A percentile compares a stretch with the other conserved stretches of the same genome.
phyloP scores from a whole-genome alignment of 192 early-diverging fungal genomes.

The Jimgerdemannia flammicorona region DNA sequence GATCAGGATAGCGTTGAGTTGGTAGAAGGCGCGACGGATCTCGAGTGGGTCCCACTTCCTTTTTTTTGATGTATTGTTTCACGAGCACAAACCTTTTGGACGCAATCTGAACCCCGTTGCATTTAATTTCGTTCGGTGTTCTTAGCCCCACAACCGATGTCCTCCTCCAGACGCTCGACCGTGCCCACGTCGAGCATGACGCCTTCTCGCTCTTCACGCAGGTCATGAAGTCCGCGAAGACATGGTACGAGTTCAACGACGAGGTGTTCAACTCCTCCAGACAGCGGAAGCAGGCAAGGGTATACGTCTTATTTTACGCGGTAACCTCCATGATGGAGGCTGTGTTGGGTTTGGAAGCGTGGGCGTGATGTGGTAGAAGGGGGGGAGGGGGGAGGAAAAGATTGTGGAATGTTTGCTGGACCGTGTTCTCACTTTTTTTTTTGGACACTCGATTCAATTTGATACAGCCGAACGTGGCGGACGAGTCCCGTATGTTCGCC shows the following conservation, averaged over 20 bases:
- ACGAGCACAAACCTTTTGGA: not conserved
- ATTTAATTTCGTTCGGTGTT: not conserved
- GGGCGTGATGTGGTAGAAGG: no score
- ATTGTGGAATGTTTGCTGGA: no score
- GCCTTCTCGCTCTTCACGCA: slow-evolving; percentile 76
- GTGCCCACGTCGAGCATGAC: slow-evolving; percentile 83
- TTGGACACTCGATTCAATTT: no score
- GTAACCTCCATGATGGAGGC: no score
- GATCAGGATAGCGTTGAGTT: slow-evolving; percentile 60
- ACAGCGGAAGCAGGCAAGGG: not conserved
- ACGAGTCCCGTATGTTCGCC: no score
- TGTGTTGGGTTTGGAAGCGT: no score
- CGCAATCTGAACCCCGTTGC: not conserved
- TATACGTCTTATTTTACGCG: no score
- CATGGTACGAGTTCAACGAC: slow-evolving; percentile 85
- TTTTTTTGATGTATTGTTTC: not conserved
- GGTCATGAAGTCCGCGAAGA: slow-evolving; percentile 75
- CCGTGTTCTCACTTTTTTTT: no score
- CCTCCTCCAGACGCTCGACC: slow-evolving; percentile 27
- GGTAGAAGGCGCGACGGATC: slow-evolving; percentile 1
- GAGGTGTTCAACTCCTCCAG: slow-evolving; percentile 27
- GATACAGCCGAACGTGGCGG: no score
- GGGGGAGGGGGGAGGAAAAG: no score
- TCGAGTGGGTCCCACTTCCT: slow-evolving; percentile 21
- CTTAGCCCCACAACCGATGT: slow-evolving; percentile 34